A percentile compares a stretch with the other conserved stretches of the same genome.
phyloP scores from a whole-genome alignment of 768 basidiomycete species.

The Leccinum rimulosum region DNA sequence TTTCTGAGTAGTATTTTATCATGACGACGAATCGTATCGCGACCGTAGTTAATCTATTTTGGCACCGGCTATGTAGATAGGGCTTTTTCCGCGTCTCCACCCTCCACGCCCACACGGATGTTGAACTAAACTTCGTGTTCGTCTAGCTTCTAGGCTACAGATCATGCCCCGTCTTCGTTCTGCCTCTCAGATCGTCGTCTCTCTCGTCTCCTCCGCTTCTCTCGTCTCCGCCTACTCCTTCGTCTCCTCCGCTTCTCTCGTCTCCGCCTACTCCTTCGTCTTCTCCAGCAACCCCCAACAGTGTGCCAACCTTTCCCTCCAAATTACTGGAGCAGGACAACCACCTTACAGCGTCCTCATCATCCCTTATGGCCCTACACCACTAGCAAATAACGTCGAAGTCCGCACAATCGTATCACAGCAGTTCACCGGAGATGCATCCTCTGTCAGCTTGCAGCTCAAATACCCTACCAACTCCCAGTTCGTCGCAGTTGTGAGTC shows the following conservation, averaged over 20 bases:
- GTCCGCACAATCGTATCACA: constrained; percentile 57
- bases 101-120: constrained; percentile 10
- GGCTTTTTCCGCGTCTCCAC: not conserved
- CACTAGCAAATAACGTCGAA: constrained; percentile 61
- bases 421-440: constrained; percentile 43
- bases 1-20: not conserved
- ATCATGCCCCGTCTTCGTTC: constrained; percentile 11
- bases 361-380: constrained; percentile 63
- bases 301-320: constrained; percentile 61
- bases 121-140: not conserved
- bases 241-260: constrained; percentile 32
- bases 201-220: constrained; percentile 23
- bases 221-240: constrained; percentile 42
- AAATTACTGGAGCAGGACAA: constrained; percentile 56
- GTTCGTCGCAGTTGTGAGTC: constrained; percentile 73
- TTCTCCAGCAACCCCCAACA: constrained; percentile 53
- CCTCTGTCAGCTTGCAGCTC: constrained; percentile 51
- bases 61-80: not conserved
- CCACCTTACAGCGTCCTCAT: constrained; percentile 70
- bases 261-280: constrained; percentile 41
- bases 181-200: constrained; percentile 3
- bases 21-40: not conserved
- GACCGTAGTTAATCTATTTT: constrained; percentile 8
- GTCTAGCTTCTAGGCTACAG: not conserved
- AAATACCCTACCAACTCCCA: constrained; percentile 66